Conservation (phyloP, 2,329 filamentous ascomycete species). For the Proliferodiscus dingleyae region DNA sequence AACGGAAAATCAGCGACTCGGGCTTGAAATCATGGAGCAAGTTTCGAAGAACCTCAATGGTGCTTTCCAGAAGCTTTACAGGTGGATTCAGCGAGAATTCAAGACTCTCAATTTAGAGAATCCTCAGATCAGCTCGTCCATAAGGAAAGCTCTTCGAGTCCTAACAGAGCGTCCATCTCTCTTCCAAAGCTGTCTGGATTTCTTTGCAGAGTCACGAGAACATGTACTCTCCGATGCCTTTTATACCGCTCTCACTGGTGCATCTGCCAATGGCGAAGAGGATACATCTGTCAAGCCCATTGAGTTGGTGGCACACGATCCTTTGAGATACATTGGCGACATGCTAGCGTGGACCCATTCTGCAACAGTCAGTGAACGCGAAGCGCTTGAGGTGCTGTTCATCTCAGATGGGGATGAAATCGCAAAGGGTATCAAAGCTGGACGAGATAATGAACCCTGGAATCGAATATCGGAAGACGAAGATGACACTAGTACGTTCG, state of each 20-base stretch:
- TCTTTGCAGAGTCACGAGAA: constrained; percentile 86
- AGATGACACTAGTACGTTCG: constrained; percentile 57
- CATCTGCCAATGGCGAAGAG: constrained; percentile 49
- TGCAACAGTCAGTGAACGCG: constrained; percentile 85
- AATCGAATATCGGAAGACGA: constrained; percentile 57
- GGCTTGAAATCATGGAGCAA: constrained; percentile 86
- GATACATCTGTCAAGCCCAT: constrained; percentile 76
- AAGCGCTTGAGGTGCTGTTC: constrained; percentile 87
- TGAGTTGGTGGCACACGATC: constrained; percentile 87
- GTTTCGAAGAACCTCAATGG: constrained; percentile 81
- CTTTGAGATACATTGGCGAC: constrained; percentile 85
- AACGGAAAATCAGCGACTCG: constrained; percentile 82
- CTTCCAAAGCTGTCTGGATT: constrained; percentile 90
- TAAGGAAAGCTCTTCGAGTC: constrained; percentile 77
- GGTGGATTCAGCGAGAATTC: constrained; percentile 92
- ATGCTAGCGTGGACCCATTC: constrained; percentile 98
- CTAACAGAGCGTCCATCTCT: constrained; percentile 83
- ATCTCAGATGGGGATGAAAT: constrained; percentile 87
- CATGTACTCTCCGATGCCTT: constrained; percentile 84
- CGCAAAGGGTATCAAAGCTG: constrained; percentile 72
- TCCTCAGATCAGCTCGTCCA: constrained; percentile 81
- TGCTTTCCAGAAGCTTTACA: constrained; percentile 92
- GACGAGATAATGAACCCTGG: constrained; percentile 82
- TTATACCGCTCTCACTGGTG: constrained; percentile 79
- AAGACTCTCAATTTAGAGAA: constrained; percentile 90